A percentile compares a stretch with the other conserved stretches of the same genome.
These are phyloP conservation scores for Aurifilum marmelostoma DNA, from an alignment of 2,329 filamentous ascomycete genomes.

Conservation along the genomic window DNA sequence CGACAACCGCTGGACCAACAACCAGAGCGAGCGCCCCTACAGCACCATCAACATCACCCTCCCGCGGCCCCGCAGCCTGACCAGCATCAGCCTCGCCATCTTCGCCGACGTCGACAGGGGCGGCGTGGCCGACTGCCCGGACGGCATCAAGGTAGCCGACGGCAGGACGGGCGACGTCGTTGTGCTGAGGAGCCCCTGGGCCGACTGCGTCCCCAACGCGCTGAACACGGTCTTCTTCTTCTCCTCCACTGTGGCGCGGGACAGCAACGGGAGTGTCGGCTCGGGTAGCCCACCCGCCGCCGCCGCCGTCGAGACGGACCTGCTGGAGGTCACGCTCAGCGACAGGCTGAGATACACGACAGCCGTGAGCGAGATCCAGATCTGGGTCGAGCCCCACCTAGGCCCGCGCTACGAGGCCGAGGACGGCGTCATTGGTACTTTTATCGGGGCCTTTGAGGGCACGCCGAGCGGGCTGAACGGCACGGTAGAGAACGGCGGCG, in stretches of 20 bases:
- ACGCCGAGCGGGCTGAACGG: neutral
- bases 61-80: neutral
- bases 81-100: slow-evolving; percentile 7
- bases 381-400: neutral
- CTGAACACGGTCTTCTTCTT: neutral
- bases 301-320: slow-evolving; percentile 1
- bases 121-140: slow-evolving; percentile 1
- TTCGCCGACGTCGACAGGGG: slow-evolving; percentile 1
- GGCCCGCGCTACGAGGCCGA: slow-evolving; percentile 10
- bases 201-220: neutral
- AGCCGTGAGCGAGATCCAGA: neutral
- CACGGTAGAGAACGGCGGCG: neutral
- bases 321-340: slow-evolving; percentile 4
- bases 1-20: neutral
- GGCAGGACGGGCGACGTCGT: neutral
- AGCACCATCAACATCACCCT: slow-evolving; percentile 4
- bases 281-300: no score
- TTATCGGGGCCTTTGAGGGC: slow-evolving; percentile 7
- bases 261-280: neutral
- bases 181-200: neutral
- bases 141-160: neutral
- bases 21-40: neutral
- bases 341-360: neutral
- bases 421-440: slow-evolving; percentile 1
- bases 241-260: no score